Evolutionary conservation across 1,284 basidiomycete genomes (phyloP).

Genomic region (Mrakiaceae sp.): DNA sequence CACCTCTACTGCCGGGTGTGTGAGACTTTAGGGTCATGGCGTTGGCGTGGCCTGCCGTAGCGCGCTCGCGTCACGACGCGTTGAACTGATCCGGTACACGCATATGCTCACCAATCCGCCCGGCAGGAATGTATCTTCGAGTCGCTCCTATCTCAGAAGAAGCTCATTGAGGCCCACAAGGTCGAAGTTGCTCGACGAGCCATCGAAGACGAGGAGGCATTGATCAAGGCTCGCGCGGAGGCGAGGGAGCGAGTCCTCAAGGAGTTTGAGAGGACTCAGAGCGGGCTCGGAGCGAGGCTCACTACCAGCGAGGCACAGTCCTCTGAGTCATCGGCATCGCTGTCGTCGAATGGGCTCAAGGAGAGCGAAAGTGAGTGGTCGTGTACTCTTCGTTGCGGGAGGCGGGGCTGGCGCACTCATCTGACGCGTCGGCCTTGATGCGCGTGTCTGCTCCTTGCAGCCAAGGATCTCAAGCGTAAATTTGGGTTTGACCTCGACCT

Average conservation of each 20-base stretch:
- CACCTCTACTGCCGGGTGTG: slow-evolving; percentile 84
- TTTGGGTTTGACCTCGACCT: slow-evolving; percentile 48
- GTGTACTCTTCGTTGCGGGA: slow-evolving; percentile 1
- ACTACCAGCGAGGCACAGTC: too few relatives aligned
- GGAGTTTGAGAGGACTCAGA: slow-evolving; percentile 75
- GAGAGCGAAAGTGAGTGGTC: too few relatives aligned
- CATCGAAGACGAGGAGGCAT: slow-evolving; percentile 63
- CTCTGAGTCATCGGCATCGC: too few relatives aligned
- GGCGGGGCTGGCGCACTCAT: slow-evolving; percentile 17
- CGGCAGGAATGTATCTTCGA: slow-evolving; percentile 24
- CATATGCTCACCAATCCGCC: neutral
- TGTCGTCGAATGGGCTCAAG: too few relatives aligned
- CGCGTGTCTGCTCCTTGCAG: too few relatives aligned
- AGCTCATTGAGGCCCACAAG: slow-evolving; percentile 75
- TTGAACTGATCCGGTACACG: slow-evolving; percentile 2
- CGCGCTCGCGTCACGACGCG: neutral
- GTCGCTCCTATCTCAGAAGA: slow-evolving; percentile 61
- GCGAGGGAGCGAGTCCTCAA: slow-evolving; percentile 70
- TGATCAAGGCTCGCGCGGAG: slow-evolving; percentile 48
- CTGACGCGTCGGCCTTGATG: slow-evolving; percentile 3
- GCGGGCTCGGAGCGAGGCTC: slow-evolving; percentile 42
- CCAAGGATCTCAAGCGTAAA: slow-evolving; percentile 49
- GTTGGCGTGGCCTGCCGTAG: neutral
- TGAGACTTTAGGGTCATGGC: slow-evolving; percentile 33
- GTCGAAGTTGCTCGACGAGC: slow-evolving; percentile 58